Evolutionary conservation across 2,329 filamentous ascomycete species (phyloP), one percentile per base, ranked within the genome.

Genomic region (Fusarium odoratissimum): DNA sequence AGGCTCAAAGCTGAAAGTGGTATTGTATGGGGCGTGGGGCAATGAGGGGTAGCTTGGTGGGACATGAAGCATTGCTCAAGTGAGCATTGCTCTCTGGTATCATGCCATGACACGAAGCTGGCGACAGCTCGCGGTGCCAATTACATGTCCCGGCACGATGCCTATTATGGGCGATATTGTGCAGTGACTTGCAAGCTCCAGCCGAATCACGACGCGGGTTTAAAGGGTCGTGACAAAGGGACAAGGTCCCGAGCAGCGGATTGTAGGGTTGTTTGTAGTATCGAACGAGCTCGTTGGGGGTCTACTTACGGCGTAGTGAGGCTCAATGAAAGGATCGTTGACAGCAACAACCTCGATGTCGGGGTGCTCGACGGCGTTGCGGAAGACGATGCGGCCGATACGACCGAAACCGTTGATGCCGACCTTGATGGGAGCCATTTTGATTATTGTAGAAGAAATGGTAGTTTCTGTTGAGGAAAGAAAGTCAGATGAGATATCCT

Each of bases 371-470:
- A 97, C 84, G 81, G 95, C 94, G 89, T 98, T 98, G 89, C 95
- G 94, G 93, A 98, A 96, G 89, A 98, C 92, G 85, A 99, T 98
- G 86, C 96, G 93, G 83, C 96, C 96, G 87, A 99, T 99, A 87
- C 96, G 95, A 89, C 96, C 96, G 90, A 99, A 99, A 86, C 96
- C 95, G 93, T 98, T 98, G 92, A 97, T 98, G 86, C 95, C 95
- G 84, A 97, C 94, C 91, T 97, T 90, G 84, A 88, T 84, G 83
- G 83, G 81, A 83, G 82, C 79, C 83, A 84, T 84, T 78, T 74
- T 82, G 79, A 69, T 59, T 67, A 67, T 64, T 73, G 57, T 59
- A 54, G 69, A 38, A 59, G 31, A 37, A 46, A 35, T 35, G 54
- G 40, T 25, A 68, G 45, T 44, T 61, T 75, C 68, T 75, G 42